These are phyloP conservation scores for Trichophyton mentagrophytes DNA, from an alignment of 2,329 filamentous ascomycete genomes.

Conservation along the genomic window DNA sequence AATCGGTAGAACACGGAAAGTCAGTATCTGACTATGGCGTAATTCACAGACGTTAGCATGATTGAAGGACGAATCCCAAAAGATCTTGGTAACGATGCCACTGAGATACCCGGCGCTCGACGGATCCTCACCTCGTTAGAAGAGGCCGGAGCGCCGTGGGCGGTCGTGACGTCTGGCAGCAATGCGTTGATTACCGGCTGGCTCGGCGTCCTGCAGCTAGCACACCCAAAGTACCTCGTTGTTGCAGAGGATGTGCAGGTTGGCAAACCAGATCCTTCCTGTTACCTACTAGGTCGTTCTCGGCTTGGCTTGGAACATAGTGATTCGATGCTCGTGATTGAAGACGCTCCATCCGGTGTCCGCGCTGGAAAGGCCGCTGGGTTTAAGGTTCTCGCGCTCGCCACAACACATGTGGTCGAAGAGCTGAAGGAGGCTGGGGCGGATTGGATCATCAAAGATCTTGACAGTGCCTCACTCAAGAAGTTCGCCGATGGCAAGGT, in stretches of 20 bases:
- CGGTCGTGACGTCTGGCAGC: slow-evolving; percentile 68
- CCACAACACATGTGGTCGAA: slow-evolving; percentile 66
- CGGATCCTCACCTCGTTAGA: slow-evolving; percentile 56
- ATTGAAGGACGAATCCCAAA: slow-evolving; percentile 68
- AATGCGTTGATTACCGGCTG: slow-evolving; percentile 54
- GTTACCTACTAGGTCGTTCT: slow-evolving; percentile 56
- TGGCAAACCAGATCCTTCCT: slow-evolving; percentile 66
- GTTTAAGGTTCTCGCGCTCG: slow-evolving; percentile 70
- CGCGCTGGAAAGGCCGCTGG: slow-evolving; percentile 71
- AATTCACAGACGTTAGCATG: slow-evolving; percentile 54
- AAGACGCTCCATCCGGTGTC: slow-evolving; percentile 82
- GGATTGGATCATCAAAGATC: slow-evolving; percentile 74
- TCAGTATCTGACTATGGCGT: slow-evolving; percentile 3
- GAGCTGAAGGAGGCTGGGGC: slow-evolving; percentile 64
- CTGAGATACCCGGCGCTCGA: slow-evolving; percentile 75
- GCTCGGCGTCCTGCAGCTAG: slow-evolving; percentile 54
- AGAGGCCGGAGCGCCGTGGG: slow-evolving; percentile 56
- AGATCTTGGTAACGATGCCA: slow-evolving; percentile 62
- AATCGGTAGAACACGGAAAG: slow-evolving; percentile 5
- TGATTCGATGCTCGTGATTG: slow-evolving; percentile 58
- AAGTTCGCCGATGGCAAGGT: slow-evolving; percentile 46
- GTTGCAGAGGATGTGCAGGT: slow-evolving; percentile 62
- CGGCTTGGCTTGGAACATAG: slow-evolving; percentile 42
- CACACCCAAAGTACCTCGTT: slow-evolving; percentile 53
- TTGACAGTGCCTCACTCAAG: slow-evolving; percentile 57